phyloP scores from a whole-genome alignment of 2,329 filamentous ascomycete species.

The Neofusicoccum parvum region DNA sequence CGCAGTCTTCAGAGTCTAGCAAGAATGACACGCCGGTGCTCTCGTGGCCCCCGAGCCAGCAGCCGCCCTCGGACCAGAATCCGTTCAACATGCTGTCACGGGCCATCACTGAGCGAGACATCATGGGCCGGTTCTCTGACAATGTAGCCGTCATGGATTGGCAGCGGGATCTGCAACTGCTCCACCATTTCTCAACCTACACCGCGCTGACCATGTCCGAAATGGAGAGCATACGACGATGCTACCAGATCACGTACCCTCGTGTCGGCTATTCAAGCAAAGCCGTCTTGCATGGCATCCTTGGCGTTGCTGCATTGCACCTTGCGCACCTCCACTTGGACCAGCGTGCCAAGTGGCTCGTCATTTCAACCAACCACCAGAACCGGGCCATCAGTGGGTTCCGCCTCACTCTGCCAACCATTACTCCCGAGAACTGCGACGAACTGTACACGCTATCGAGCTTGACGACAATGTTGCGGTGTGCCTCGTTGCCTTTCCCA shows the following conservation, averaged over 20 bases:
- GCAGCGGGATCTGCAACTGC: slow-evolving; percentile 21
- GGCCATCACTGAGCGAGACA: slow-evolving; percentile 22
- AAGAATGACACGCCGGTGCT: slow-evolving; percentile 4
- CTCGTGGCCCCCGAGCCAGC: not conserved
- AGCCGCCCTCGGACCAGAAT: slow-evolving; percentile 13
- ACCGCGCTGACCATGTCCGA: slow-evolving; percentile 18
- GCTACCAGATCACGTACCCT: slow-evolving; percentile 17
- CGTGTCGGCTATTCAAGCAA: slow-evolving; percentile 21
- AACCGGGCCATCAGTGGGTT: slow-evolving; percentile 38
- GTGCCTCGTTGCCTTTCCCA: slow-evolving; percentile 12
- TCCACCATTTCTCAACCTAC: slow-evolving; percentile 22
- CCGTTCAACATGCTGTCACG: slow-evolving; percentile 21
- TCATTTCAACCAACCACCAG: slow-evolving; percentile 40
- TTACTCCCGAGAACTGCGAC: slow-evolving; percentile 34
- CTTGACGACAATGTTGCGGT: slow-evolving; percentile 17
- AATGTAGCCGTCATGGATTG: slow-evolving; percentile 20
- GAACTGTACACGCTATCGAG: slow-evolving; percentile 29
- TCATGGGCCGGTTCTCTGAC: slow-evolving; percentile 25
- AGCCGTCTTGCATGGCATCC: slow-evolving; percentile 21
- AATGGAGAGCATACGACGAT: slow-evolving; percentile 15
- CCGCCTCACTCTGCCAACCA: slow-evolving; percentile 32
- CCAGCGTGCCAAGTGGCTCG: slow-evolving; percentile 32
- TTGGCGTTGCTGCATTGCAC: slow-evolving; percentile 20
- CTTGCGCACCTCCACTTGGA: slow-evolving; percentile 23
- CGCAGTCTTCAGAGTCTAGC: slow-evolving; percentile 17